Evolutionary conservation across 257 asterid genomes (phyloP).

Genomic region (Verbascum thapsus): DNA sequence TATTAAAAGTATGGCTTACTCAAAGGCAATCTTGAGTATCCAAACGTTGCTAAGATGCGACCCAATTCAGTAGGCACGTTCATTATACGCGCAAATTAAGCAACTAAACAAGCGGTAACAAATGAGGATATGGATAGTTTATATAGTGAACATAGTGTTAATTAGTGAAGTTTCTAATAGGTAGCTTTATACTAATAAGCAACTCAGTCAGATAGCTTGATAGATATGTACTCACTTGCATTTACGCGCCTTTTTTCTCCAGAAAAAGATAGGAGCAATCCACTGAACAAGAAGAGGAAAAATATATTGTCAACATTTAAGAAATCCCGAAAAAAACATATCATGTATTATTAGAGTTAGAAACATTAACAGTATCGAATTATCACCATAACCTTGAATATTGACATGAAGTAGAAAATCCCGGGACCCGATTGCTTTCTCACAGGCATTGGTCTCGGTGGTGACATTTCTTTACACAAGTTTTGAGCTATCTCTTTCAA

Average conservation of each 20-base stretch:
- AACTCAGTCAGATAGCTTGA: background rate
- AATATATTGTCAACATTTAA: slow-evolving; percentile 37
- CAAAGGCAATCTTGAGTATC: too few relatives aligned
- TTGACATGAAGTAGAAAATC: slow-evolving; percentile 53
- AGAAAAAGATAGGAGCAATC: slow-evolving; percentile 48
- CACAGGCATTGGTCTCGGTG: slow-evolving; percentile 47
- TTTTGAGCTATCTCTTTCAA: slow-evolving; percentile 95
- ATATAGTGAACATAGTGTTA: background rate
- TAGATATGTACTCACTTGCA: slow-evolving; percentile 54
- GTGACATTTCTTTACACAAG: slow-evolving; percentile 73
- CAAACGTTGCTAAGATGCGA: too few relatives aligned
- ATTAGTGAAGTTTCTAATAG: too few relatives aligned
- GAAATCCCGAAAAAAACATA: slow-evolving; percentile 12
- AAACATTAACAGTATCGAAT: slow-evolving; percentile 13
- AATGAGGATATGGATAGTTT: too few relatives aligned
- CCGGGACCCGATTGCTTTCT: slow-evolving; percentile 52
- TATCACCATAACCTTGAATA: slow-evolving; percentile 72
- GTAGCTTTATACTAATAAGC: background rate
- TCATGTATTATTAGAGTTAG: slow-evolving; percentile 17
- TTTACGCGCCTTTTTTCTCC: slow-evolving; percentile 62
- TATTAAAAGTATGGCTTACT: too few relatives aligned
- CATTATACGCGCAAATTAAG: too few relatives aligned
- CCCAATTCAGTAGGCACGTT: too few relatives aligned
- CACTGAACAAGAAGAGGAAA: slow-evolving; percentile 50
- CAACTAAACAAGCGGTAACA: background rate